phyloP scores from a whole-genome alignment of 2,329 filamentous ascomycete genomes.

The Stagonosporopsis tanaceti region DNA sequence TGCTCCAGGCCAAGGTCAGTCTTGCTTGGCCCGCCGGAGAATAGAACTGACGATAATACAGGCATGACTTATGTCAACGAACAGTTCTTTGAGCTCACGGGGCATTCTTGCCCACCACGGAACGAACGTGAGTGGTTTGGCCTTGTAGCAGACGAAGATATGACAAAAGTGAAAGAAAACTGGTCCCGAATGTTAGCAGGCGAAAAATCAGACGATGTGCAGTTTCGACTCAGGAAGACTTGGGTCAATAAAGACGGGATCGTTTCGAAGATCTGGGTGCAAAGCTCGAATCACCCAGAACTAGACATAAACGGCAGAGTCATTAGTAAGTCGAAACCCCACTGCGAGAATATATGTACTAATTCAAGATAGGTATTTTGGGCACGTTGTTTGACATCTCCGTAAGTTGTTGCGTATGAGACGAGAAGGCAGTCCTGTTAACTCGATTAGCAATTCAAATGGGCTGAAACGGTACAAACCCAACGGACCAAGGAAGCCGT shows the following conservation, averaged over 20 bases:
- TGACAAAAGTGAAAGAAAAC: slow-evolving; percentile 22
- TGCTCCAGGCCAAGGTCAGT: slow-evolving; percentile 29
- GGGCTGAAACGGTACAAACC: slow-evolving; percentile 47
- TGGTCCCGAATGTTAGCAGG: slow-evolving; percentile 29
- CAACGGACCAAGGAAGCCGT: slow-evolving; percentile 46
- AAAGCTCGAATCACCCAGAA: slow-evolving; percentile 37
- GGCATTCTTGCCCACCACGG: slow-evolving; percentile 22
- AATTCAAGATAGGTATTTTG: slow-evolving; percentile 33
- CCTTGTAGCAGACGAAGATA: slow-evolving; percentile 34
- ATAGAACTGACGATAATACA: background rate
- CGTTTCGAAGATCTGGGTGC: slow-evolving; percentile 36
- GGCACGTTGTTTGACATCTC: slow-evolving; percentile 49
- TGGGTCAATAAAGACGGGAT: slow-evolving; percentile 39
- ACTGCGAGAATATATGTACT: background rate
- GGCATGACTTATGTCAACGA: slow-evolving; percentile 42
- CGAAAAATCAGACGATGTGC: slow-evolving; percentile 26
- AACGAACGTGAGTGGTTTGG: slow-evolving; percentile 29
- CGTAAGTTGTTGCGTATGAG: background rate
- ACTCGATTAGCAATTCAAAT: slow-evolving; percentile 40
- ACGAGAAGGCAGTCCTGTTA: background rate
- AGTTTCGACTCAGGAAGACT: slow-evolving; percentile 39
- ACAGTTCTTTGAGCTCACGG: slow-evolving; percentile 39
- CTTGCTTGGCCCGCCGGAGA: background rate
- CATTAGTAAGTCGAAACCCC: slow-evolving; percentile 21
- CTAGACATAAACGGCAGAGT: slow-evolving; percentile 35